phyloP scores from a whole-genome alignment of 768 basidiomycete genomes.

The Leccinum boreale region DNA sequence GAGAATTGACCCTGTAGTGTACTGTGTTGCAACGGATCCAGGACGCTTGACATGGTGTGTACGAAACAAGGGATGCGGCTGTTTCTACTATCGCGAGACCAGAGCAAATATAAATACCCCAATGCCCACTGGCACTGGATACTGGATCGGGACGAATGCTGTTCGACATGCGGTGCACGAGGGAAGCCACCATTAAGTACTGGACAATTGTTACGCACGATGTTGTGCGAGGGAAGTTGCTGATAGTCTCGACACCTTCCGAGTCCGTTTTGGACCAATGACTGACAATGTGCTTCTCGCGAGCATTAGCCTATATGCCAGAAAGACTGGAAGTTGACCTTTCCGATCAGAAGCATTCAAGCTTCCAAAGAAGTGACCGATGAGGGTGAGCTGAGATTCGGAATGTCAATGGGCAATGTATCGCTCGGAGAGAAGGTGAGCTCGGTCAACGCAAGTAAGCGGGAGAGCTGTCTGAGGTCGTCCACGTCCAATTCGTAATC shows the following conservation, averaged over 20 bases:
- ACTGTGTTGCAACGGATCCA: background rate
- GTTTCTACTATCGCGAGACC: background rate
- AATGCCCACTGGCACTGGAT: background rate
- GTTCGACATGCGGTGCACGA: background rate
- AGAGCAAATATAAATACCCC: background rate
- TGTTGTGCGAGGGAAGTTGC: too few relatives aligned
- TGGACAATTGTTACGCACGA: too few relatives aligned
- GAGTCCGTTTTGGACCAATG: too few relatives aligned
- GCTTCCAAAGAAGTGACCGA: too few relatives aligned
- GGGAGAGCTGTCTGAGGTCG: background rate
- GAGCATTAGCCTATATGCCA: too few relatives aligned
- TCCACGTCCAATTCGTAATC: background rate
- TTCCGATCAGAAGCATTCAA: too few relatives aligned
- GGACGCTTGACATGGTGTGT: background rate
- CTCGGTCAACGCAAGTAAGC: background rate
- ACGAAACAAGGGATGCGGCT: background rate
- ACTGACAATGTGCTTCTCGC: too few relatives aligned
- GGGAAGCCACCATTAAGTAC: background rate
- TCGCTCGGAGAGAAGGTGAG: background rate
- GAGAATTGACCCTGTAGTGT: background rate
- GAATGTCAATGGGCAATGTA: too few relatives aligned
- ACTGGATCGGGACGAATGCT: background rate
- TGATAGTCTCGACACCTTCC: too few relatives aligned
- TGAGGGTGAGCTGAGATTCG: too few relatives aligned
- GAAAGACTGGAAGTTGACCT: too few relatives aligned